These are phyloP conservation scores for Tilletia caries DNA, from an alignment of 1,284 basidiomycete species.

Conservation along the genomic window DNA sequence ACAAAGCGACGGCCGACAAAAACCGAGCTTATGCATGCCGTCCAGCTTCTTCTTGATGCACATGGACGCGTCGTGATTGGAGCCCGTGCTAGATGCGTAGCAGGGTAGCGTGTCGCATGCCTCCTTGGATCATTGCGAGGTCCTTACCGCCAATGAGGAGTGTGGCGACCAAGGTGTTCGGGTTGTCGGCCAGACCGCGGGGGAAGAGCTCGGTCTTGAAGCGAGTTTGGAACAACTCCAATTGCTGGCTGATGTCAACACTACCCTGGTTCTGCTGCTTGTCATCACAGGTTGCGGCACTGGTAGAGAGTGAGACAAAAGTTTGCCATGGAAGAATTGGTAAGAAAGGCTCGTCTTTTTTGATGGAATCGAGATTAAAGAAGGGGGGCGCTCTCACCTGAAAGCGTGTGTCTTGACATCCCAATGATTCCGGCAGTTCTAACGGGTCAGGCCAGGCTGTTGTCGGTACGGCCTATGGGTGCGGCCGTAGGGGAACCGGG, in stretches of 20 bases:
- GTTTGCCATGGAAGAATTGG: too few relatives aligned
- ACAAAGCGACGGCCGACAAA: constrained; percentile 5
- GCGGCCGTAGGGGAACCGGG: constrained; percentile 3
- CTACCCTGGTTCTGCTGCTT: neutral
- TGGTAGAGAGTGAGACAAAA: neutral
- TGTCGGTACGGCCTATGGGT: constrained; percentile 1
- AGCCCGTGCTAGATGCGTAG: neutral
- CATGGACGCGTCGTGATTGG: neutral
- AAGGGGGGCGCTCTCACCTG: neutral
- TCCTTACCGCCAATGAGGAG: neutral
- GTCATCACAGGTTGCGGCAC: neutral
- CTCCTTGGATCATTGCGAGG: neutral
- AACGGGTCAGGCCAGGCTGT: constrained; percentile 8
- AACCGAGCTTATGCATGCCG: neutral
- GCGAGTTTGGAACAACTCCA: neutral
- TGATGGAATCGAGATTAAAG: too few relatives aligned
- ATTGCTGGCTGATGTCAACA: neutral
- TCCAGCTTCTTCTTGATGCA: constrained; percentile 1
- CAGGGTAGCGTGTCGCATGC: neutral
- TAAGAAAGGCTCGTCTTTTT: too few relatives aligned
- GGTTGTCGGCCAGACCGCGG: neutral
- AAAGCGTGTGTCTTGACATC: neutral
- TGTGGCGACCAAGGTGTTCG: neutral
- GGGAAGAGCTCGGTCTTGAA: neutral
- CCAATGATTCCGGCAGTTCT: neutral